Conservation (phyloP, 768 basidiomycete species). For the Panaeolus cyanescens region DNA sequence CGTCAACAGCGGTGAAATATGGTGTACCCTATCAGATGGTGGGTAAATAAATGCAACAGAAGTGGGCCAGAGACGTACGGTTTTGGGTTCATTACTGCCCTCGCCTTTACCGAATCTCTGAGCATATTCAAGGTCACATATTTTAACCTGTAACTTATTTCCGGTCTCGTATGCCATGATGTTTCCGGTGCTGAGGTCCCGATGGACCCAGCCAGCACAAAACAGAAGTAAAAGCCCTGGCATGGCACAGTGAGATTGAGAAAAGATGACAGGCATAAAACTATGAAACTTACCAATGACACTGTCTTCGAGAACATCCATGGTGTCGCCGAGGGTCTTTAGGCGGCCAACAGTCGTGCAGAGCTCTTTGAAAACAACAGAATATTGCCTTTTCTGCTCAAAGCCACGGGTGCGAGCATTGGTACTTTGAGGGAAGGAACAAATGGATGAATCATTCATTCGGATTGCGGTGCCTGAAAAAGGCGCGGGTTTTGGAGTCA, state of each 20-base stretch:
- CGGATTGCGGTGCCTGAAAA: no score
- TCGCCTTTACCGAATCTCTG: no score
- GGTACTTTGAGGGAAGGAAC: neutral
- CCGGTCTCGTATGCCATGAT: no score
- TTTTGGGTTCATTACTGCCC: no score
- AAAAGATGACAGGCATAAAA: neutral
- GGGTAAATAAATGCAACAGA: neutral
- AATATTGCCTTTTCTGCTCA: constrained; percentile 7
- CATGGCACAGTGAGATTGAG: neutral
- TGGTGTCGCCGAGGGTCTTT: constrained; percentile 7
- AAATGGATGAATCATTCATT: no score
- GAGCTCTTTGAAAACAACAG: constrained; percentile 9
- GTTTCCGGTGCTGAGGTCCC: constrained; percentile 15
- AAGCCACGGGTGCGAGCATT: neutral
- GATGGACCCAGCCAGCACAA: constrained; percentile 12
- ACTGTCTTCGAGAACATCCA: neutral
- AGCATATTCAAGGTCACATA: no score
- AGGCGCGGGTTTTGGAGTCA: no score
- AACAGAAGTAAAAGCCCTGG: constrained; percentile 12
- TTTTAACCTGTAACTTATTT: no score
- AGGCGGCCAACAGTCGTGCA: constrained; percentile 6
- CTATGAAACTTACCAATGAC: constrained; percentile 3
- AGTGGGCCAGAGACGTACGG: neutral
- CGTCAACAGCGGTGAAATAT: constrained; percentile 13
- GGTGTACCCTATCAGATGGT: constrained; percentile 11